phyloP scores from a whole-genome alignment of 2,329 filamentous ascomycete genomes.

The Stachybotrys elegans region DNA sequence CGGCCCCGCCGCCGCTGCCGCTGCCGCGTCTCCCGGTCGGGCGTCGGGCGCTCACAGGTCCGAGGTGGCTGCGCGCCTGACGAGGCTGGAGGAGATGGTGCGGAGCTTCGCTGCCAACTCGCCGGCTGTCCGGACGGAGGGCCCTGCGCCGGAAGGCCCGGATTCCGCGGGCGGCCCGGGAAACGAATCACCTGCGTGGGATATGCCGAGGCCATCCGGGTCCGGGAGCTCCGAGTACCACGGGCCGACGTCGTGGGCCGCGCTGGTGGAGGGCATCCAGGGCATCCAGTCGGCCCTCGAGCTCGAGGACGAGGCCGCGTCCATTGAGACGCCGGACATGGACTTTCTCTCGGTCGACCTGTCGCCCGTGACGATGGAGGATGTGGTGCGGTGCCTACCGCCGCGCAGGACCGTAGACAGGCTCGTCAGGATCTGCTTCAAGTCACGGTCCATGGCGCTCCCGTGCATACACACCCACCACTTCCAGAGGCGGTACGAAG shows the following conservation, averaged over 20 bases:
- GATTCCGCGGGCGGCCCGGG: neutral
- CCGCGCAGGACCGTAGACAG: conserved; percentile 29
- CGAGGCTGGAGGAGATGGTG: conserved; percentile 36
- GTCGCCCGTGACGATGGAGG: conserved; percentile 19
- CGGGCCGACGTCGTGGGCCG: conserved; percentile 35
- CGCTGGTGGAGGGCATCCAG: conserved; percentile 36
- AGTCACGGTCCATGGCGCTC: conserved; percentile 29
- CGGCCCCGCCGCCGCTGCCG: conserved; percentile 11
- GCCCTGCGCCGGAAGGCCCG: conserved; percentile 2
- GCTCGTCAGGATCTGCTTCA: conserved; percentile 33
- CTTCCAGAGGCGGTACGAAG: conserved; percentile 43
- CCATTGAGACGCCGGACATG: conserved; percentile 22
- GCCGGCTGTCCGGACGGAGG: too few species aligned
- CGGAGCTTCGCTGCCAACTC: conserved; percentile 29
- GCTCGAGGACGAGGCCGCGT: conserved; percentile 12
- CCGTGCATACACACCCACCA: conserved; percentile 35
- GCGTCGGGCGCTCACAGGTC: conserved; percentile 13
- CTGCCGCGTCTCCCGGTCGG: conserved; percentile 8
- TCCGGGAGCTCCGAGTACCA: conserved; percentile 20
- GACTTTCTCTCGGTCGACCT: conserved; percentile 25
- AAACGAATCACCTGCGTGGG: neutral
- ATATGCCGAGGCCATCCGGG: too few species aligned
- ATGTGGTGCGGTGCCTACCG: conserved; percentile 29
- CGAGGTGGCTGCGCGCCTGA: conserved; percentile 34
- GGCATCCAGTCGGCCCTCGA: conserved; percentile 33